These are phyloP conservation scores for Artemisia tridentata DNA, from an alignment of 129 eudicot species.

Conservation along the genomic window DNA sequence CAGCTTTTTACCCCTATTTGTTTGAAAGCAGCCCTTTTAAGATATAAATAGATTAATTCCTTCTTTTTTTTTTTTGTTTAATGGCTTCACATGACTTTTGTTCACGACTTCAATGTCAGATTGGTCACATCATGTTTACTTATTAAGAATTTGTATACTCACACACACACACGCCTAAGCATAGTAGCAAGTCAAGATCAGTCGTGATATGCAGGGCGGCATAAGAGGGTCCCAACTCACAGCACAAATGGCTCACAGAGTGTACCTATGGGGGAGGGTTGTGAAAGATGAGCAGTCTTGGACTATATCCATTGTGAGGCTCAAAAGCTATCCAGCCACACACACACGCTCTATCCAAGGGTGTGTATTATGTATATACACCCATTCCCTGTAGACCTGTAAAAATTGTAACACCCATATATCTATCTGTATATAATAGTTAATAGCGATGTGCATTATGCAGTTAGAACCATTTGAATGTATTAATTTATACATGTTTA, in stretches of 20 bases:
- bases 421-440: background rate
- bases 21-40: conserved; percentile 3
- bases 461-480: background rate
- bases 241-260: no score
- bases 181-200: no score
- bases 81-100: background rate
- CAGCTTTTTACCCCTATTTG: background rate
- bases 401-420: background rate
- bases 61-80: background rate
- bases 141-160: background rate
- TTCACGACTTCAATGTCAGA: conserved; percentile 12
- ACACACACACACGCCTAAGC: no score
- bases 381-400: no score
- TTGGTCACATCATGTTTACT: background rate
- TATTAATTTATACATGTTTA: conserved; percentile 10
- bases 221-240: no score
- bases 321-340: background rate
- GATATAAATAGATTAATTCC: background rate
- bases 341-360: background rate
- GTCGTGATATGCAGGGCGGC: no score
- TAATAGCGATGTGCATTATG: background rate
- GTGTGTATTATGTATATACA: no score
- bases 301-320: background rate
- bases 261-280: no score
- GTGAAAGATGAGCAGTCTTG: no score